A percentile compares a stretch with the other conserved stretches of the same genome.
Evolutionary conservation across 1,284 basidiomycete genomes (phyloP).

Genomic region (Marasmius tenuissimus): DNA sequence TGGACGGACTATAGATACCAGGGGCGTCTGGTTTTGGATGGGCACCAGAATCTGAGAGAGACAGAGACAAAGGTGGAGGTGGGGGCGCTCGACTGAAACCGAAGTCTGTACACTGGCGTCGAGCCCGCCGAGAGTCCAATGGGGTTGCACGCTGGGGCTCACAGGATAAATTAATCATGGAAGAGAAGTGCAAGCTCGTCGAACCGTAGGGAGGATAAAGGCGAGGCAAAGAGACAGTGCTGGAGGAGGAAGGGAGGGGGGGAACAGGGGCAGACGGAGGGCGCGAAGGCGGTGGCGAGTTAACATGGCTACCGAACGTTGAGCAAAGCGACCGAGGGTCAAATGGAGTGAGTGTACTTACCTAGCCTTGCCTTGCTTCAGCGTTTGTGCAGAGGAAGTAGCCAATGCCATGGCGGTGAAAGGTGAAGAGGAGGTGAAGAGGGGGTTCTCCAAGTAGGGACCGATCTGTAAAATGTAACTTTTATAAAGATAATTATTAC

Average conservation of each 20-base stretch:
- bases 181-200: not conserved
- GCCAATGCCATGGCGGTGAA: not conserved
- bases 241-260: conserved; percentile 3
- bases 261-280: conserved; percentile 6
- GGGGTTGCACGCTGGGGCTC: conserved; percentile 18
- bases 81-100: conserved; percentile 22
- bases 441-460: too few species aligned
- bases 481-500: too few species aligned
- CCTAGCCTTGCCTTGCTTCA: not conserved
- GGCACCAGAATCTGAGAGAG: conserved; percentile 8
- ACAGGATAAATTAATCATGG: conserved; percentile 6
- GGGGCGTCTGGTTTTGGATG: not conserved
- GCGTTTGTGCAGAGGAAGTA: too few species aligned
- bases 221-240: conserved; percentile 2
- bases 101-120: conserved; percentile 34
- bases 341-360: not conserved
- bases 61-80: not conserved
- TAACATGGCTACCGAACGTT: not conserved
- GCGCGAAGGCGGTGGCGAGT: not conserved
- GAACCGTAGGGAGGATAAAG: not conserved
- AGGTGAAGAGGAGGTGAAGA: not conserved
- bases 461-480: too few species aligned
- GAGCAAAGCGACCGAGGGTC: not conserved
- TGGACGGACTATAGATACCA: conserved; percentile 10
- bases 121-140: conserved; percentile 29